A percentile compares a stretch with the other conserved stretches of the same genome.
Conservation (phyloP, 1,284 basidiomycete species). For the Malassezia globosa region DNA sequence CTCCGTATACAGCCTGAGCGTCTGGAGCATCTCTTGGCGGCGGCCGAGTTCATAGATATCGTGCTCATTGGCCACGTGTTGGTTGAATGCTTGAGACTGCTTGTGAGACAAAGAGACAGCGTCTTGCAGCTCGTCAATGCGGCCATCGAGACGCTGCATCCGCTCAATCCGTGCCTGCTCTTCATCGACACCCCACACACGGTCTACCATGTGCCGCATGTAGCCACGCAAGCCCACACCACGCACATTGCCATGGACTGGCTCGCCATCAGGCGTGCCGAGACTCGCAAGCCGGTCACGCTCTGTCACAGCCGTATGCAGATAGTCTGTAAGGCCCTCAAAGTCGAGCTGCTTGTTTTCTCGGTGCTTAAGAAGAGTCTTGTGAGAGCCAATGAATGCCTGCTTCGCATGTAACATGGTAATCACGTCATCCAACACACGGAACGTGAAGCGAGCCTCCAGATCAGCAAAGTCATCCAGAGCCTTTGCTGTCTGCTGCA, state of each 20-base stretch:
- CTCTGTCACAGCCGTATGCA: constrained; percentile 78
- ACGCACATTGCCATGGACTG: constrained; percentile 47
- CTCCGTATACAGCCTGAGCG: constrained; percentile 74
- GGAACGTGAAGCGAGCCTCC: constrained; percentile 27
- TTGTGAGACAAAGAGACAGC: constrained; percentile 89
- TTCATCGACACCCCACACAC: constrained; percentile 79
- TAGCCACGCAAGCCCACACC: constrained; percentile 68
- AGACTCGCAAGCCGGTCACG: constrained; percentile 62
- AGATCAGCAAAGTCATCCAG: constrained; percentile 60
- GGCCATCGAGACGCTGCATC: constrained; percentile 78
- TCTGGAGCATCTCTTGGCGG: constrained; percentile 87
- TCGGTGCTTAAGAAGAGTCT: constrained; percentile 77
- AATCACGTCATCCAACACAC: constrained; percentile 58
- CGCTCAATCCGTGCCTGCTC: constrained; percentile 81
- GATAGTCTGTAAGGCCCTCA: constrained; percentile 89
- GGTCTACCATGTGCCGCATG: constrained; percentile 84
- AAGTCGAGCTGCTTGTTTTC: constrained; percentile 99
- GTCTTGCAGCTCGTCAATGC: constrained; percentile 95
- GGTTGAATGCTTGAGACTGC: constrained; percentile 86
- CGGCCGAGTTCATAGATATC: constrained; percentile 77
- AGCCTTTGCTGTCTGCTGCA: constrained; percentile 90
- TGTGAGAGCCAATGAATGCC: constrained; percentile 76
- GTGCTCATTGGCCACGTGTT: constrained; percentile 83
- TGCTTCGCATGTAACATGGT: constrained; percentile 76
- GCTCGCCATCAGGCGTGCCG: constrained; percentile 27